These are phyloP conservation scores for Azolla pinnata DNA, from an alignment of 75 land plant genomes.

Conservation along the genomic window DNA sequence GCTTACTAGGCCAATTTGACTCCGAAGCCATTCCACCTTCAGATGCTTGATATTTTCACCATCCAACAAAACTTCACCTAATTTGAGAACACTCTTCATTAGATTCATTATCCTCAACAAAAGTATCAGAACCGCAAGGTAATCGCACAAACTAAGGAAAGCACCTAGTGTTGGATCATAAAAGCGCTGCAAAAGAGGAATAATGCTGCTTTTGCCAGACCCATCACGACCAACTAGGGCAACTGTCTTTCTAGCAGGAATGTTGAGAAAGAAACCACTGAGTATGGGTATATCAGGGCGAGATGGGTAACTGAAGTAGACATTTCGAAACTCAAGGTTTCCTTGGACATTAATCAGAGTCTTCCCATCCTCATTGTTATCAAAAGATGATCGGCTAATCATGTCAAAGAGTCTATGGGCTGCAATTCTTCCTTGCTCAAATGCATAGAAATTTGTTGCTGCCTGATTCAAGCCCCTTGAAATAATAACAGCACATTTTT, in stretches of 20 bases:
- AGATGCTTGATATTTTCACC: slow-evolving; percentile 87
- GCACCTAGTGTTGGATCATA: slow-evolving; percentile 99
- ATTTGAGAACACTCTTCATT: not conserved
- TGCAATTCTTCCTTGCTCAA: slow-evolving; percentile 98
- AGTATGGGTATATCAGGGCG: slow-evolving; percentile 97
- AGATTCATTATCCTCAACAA: not conserved
- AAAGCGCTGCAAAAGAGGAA: slow-evolving; percentile 92
- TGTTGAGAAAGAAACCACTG: slow-evolving; percentile 91
- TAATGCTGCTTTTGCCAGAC: slow-evolving; percentile 98
- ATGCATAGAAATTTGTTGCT: slow-evolving; percentile 98
- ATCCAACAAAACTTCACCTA: slow-evolving; percentile 97
- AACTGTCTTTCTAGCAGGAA: slow-evolving; percentile 89
- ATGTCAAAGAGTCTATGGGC: slow-evolving; percentile 96
- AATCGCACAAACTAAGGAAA: not conserved
- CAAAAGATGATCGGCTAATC: slow-evolving; percentile 67
- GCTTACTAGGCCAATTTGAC: slow-evolving; percentile 94
- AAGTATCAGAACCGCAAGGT: not conserved
- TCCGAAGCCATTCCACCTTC: slow-evolving; percentile 85
- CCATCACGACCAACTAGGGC: slow-evolving; percentile 98
- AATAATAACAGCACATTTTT: not conserved
- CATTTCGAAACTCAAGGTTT: slow-evolving; percentile 90
- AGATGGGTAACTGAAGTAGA: slow-evolving; percentile 96
- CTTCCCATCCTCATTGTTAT: slow-evolving; percentile 51
- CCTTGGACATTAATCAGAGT: slow-evolving; percentile 63
- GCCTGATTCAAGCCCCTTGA: slow-evolving; percentile 95